Evolutionary conservation across 345 rosid genomes (phyloP), one percentile per base, ranked within the genome.

Genomic region (Euphorbia lathyris): DNA sequence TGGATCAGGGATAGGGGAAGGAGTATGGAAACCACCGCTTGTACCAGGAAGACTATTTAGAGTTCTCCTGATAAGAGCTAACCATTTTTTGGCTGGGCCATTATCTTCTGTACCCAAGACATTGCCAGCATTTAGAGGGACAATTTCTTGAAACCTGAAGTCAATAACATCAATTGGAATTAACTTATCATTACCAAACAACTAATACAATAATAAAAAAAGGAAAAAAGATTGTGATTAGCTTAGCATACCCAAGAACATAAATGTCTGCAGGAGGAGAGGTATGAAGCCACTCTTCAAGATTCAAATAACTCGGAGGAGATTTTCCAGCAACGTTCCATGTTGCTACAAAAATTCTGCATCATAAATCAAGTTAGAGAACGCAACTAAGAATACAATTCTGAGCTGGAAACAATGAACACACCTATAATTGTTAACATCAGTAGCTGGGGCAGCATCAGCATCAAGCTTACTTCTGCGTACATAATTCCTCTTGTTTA

Each of bases 271-370:
- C 92, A 70, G 97, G 91, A 76, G 96, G 92, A 30, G 94, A 88
- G 61, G 97, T 80, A 68, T 87, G 96, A 74, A 95, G 97, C 99
- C 99, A 95, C 71, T 95, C 99, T 51, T 95, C 97, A 40, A 95
- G 89, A 79, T 79, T 92, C 79, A 95, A 78, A 76, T 69, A 40
- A 76, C 82, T 85, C 34, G 97, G 97, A n/a, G 99, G 99, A 65
- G 97, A 83, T 73, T 90, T 92, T 29, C 99, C 99, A 74, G 93
- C 99, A 63, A 95, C 99, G 75, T 95, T 95, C 99, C 99, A 95
- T 52, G 99, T 95, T 26, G 99, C 97, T 47, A 90, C 96, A 82
- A 92, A 92, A 38, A 92, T 77, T 75, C 98, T 93, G 77, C 27
- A 20, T 76, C 60, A 53, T 12, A 55, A 32, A 20, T 27, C 63